Evolutionary conservation across 164 flowering plant genomes (phyloP), one percentile per base, ranked within the genome.

Genomic region (Hamamelis virginiana): DNA sequence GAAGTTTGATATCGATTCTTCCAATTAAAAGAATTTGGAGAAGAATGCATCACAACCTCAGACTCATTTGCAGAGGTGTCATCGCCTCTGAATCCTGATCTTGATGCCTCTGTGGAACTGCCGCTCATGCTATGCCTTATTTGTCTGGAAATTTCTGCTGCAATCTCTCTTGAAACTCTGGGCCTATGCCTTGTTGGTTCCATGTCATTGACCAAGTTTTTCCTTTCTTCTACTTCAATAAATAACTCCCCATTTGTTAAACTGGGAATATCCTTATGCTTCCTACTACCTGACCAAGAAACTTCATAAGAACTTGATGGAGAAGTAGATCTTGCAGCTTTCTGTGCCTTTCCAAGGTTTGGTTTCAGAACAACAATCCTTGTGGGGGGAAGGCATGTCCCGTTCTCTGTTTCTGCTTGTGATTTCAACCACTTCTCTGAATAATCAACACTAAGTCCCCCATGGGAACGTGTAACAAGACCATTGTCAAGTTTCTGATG

Each of bases 361-460:
- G 78, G 76, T 72, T 70, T 69, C 70, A 70, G 26, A 33, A 75
- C 63, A 70, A 61, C 72, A 70, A 74, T 74, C 28, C 55, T 60
- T 15, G 47, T 18, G 19, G 52, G 12, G 18, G 59, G 25, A 66
- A 14, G 57, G 18, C 64, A 25, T 28, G 47, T 9, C 26, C 23
- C 62, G 50, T 46, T 55, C 5, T 55, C 64, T 8, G n/a, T 9
- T 16, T 76, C 69, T 19, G 46, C 45, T 52, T n/a, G 69, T 45
- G n/a, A 61, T 25, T 52, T 70, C 11, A 45, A 47, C 22, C 62
- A 41, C 33, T 60, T 43, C 9, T 48, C 28, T 13, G 22, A 5
- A 60, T 38, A n/a, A 43, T 67, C 62, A 50, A 53, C 38, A 45
- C 13, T 51, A 69, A 25, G 25, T 14, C 70, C 53, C 26, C 58